Evolutionary conservation across 108 stramenopile genomes (phyloP), one percentile per base, ranked within the genome.

Genomic region (Schizochytrium sp.): DNA sequence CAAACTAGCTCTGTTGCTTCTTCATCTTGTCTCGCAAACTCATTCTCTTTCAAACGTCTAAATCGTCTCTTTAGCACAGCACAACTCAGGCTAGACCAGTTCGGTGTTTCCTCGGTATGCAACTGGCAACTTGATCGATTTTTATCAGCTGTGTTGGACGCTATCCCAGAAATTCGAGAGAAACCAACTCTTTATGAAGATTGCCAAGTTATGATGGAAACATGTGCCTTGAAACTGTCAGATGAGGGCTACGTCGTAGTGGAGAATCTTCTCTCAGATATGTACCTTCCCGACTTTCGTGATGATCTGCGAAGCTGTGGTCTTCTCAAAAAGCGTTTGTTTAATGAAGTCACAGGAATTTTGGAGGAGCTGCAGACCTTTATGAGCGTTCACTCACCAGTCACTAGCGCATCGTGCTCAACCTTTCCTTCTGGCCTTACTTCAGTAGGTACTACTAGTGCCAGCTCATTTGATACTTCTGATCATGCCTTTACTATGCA

Each of bases 201-300:
- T 38, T 83, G 53, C 3, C 50, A 40, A n/a, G n/a, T n/a, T 53
- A 83, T 83, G 76, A 5, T 55, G 76, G 50, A 55, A 0, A 46
- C 40, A n/a, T 83, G 76, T 28, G 76, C 53, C n/a, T 38, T n/a
- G 15, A 46, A 50, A 8, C 53, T 83, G 5, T 0, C 47, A n/a
- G 50, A 83, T 53, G 50, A 83, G 76, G 76, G 76, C 50, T 83
- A 83, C 53, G 47, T 83, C 15, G 15, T 55, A n/a, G 76, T 83
- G 47, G 5, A 50, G 38, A 55, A 50, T 53, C 76, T 83, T 53
- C 47, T 83, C 5, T 38, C 19, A n/a, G 76, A 83, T 53, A 83
- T 83, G 50, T 49, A 83, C 28, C 3, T 83, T 46, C 50, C 47
- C 76, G 76, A 83, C 15, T 83, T 83, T 53, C 76, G 76, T n/a